Base-by-base conservation (phyloP, 352 stramenopile genomes). In the Pythium sukuiense region DNA sequence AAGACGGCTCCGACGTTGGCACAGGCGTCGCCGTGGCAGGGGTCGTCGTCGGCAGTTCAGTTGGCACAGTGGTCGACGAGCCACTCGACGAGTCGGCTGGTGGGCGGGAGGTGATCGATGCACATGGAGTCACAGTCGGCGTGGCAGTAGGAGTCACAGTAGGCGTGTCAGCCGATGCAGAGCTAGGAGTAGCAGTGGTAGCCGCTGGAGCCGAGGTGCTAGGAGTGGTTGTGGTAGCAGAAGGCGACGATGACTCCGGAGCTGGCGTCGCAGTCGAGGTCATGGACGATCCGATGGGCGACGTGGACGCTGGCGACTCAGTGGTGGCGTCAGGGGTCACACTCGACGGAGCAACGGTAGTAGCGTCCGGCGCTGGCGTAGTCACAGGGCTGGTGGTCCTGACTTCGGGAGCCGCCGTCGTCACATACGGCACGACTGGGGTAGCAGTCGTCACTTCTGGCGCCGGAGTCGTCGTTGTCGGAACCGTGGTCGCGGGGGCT, bases 31-130 rank as follows among this genome's bases (percentile, higher is more conserved):
- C 14, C 11, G 14, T 35, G 3, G n/a, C 29, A 29, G 49, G 49
- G 3, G 49, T 56, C 24, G 49, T 37, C 20, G 49, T 56, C 26
- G 29, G 24, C 24, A 5, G 13, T 18, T 53, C 45, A 6, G 45
- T 53, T 53, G 58, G 58, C 18, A 48, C 29, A 6, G 7, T 37
- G 20, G 20, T 58, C 20, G 57, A 63, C 6, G 57, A 63, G 9
- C 57, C 57, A 7, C 43, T 55, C 14, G 57, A 63, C 6, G 57
- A 63, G 14, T 45, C 46, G 14, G 33, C 18, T 6, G 41, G 13
- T 11, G 43, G 29, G 3, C 43, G 29, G 12, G 30, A 48, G 39
- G 56, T 55, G 1, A 41, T 30, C 12, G 29, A 39, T 0, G 35
- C 35, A 43, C 35, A 43, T 16, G 57, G 57, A 29, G 57, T 55